Evolutionary conservation across 352 stramenopile genomes (phyloP).

Genomic region (Phytophthora sansomeana): DNA sequence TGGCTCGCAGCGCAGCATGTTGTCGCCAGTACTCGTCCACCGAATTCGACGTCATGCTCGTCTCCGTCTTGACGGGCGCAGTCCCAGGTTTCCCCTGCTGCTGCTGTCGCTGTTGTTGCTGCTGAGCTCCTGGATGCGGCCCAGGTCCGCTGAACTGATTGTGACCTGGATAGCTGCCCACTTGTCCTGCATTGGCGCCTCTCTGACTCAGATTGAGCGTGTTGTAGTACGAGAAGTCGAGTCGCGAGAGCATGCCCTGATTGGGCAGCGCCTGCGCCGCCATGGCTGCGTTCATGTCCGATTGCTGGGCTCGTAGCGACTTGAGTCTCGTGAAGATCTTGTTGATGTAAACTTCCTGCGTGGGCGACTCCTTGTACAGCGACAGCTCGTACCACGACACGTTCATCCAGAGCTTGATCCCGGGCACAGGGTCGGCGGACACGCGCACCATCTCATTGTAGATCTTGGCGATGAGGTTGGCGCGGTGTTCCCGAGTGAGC

Average conservation of each 20-base stretch:
- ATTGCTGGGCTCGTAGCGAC: conserved; percentile 75
- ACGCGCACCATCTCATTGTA: conserved; percentile 90
- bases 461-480: conserved; percentile 89
- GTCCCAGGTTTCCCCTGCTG: conserved; percentile 22
- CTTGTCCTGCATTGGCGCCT: conserved; percentile 29
- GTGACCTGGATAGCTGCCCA: conserved; percentile 51
- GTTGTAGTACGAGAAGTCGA: conserved; percentile 88
- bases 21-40: conserved; percentile 84
- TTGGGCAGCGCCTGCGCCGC: conserved; percentile 70
- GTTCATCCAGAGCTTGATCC: conserved; percentile 92
- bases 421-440: conserved; percentile 73
- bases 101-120: conserved; percentile 32
- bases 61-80: conserved; percentile 34
- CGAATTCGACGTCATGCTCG: conserved; percentile 42
- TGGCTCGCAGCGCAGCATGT: conserved; percentile 75
- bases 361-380: conserved; percentile 88
- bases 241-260: conserved; percentile 74
- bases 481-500: conserved; percentile 78
- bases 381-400: conserved; percentile 88
- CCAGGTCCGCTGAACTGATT: conserved; percentile 40
- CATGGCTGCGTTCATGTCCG: conserved; percentile 77
- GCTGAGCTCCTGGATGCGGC: conserved; percentile 37
- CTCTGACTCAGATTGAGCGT: conserved; percentile 64
- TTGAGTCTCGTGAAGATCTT: conserved; percentile 91
- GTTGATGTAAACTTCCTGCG: conserved; percentile 89